Percentiles rank a stretch among this genome's conserved stretches.
Conservation (phyloP, 83 land plant species). For the Diphasiastrum complanatum region DNA sequence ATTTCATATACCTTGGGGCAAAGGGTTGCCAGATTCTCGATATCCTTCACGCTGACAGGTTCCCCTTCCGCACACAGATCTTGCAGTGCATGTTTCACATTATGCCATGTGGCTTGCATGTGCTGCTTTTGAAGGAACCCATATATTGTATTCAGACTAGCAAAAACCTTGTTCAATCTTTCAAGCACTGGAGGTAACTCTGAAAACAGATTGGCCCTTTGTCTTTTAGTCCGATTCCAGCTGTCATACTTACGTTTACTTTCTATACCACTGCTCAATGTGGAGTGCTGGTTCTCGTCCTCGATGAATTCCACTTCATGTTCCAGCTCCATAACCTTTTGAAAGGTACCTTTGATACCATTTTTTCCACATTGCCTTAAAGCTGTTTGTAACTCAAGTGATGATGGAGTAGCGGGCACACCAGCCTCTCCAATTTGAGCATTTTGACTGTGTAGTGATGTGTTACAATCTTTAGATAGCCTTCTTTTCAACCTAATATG, state of each 20-base stretch:
- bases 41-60: slow-evolving; percentile 32
- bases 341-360: too few species aligned
- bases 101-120: slow-evolving; percentile 42
- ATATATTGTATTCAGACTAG: slow-evolving; percentile 47
- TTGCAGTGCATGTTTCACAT: slow-evolving; percentile 44
- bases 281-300: too few species aligned
- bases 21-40: slow-evolving; percentile 55
- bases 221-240: background rate
- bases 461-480: too few species aligned
- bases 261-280: background rate
- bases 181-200: slow-evolving; percentile 52
- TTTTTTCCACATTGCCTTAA: too few species aligned
- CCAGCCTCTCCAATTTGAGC: too few species aligned
- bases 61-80: slow-evolving; percentile 36
- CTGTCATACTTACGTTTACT: background rate
- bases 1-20: slow-evolving; percentile 58
- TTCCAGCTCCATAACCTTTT: too few species aligned
- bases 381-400: too few species aligned
- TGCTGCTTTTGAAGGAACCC: slow-evolving; percentile 46
- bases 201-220: slow-evolving; percentile 12
- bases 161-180: slow-evolving; percentile 46
- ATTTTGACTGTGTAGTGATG: too few species aligned
- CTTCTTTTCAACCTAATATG: too few species aligned
- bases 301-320: too few species aligned
- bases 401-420: too few species aligned